Conservation (phyloP, 768 basidiomycete species). For the Tulasnella calospora region DNA sequence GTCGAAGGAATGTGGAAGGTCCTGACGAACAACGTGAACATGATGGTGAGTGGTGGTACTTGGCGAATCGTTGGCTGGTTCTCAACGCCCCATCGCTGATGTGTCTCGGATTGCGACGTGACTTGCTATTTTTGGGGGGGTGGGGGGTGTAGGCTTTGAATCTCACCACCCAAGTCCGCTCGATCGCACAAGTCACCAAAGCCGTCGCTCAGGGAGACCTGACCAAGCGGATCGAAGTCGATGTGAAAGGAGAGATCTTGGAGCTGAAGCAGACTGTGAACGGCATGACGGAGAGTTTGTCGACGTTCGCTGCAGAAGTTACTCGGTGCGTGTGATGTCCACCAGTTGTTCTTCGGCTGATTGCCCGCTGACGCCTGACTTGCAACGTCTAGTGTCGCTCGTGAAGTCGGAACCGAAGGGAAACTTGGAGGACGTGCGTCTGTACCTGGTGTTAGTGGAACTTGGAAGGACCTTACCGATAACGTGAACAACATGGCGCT, state of each 20-base stretch:
- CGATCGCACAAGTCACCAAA: conserved; percentile 36
- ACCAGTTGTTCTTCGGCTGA: not conserved
- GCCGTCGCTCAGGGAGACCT: conserved; percentile 44
- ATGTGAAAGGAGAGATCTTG: conserved; percentile 87
- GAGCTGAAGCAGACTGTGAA: conserved; percentile 84
- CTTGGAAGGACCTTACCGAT: conserved; percentile 95
- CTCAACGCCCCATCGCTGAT: not conserved
- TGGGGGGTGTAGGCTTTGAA: conserved; percentile 28
- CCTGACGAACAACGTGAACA: conserved; percentile 32
- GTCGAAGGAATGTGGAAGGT: conserved; percentile 45
- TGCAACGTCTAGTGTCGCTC: conserved; percentile 63
- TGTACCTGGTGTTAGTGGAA: conserved; percentile 91
- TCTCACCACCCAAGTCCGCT: conserved; percentile 35
- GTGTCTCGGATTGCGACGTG: not conserved
- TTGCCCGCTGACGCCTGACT: not conserved
- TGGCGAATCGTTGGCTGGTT: not conserved
- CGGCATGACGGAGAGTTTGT: conserved; percentile 85
- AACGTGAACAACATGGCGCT: conserved; percentile 95
- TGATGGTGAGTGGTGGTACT: conserved; percentile 19
- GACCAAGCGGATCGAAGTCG: conserved; percentile 68
- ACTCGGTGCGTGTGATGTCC: conserved; percentile 36
- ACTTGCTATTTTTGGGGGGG: not conserved
- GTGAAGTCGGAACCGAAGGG: conserved; percentile 97
- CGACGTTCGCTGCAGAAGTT: conserved; percentile 78
- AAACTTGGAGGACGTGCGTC: conserved; percentile 89